Evolutionary conservation across 2,329 filamentous ascomycete genomes (phyloP), one percentile per base, ranked within the genome.

Genomic region (Fusarium decemcellulare): DNA sequence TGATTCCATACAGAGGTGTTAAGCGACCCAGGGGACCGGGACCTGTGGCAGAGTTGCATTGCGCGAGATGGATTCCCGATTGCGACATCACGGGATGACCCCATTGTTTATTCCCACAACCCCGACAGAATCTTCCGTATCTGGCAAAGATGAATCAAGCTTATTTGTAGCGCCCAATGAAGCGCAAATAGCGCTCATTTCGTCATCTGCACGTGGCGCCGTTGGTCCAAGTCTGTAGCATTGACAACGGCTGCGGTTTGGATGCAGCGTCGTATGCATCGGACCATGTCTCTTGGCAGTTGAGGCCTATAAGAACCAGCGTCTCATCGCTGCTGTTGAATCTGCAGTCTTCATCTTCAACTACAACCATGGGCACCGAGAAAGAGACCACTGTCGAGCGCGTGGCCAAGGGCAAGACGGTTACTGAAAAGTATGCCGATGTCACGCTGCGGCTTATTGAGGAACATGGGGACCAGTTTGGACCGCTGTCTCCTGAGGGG

Each of bases 361-460:
- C 39, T 23, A 36, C 36, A 11, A 53, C 16, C 42, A 46, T 56
- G 53, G 40, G 53, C 43, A 36, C 27, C 30, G 53, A 56, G 27
- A 37, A 16, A 27, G 23, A 56, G 30, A 46, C 40, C 18, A 37
- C 43, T 2, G 42, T 56, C 23, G 53, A 46, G 42, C 42, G 42
- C 8, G 39, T 56, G 30, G 10, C 32, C 8, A 44, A 34, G 15
- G 53, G 53, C 40, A 46, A 56, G 10, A 46, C 53, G 30, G 42
- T 56, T 1, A 46, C 53, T 23, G 54, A 64, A 50, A 75, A 77
- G 51, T 76, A 78, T 54, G 79, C 79, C 15, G 79, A 81, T 60
- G 78, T 76, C n/a, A 81, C 79, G 2, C 61, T 81, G 8, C 72
- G 74, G 0, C 58, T 81, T 6, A 65, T 82, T 14, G 77, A 81